Conservation (phyloP, 2,329 filamentous ascomycete species). For the Rugonectria rugulosa region DNA sequence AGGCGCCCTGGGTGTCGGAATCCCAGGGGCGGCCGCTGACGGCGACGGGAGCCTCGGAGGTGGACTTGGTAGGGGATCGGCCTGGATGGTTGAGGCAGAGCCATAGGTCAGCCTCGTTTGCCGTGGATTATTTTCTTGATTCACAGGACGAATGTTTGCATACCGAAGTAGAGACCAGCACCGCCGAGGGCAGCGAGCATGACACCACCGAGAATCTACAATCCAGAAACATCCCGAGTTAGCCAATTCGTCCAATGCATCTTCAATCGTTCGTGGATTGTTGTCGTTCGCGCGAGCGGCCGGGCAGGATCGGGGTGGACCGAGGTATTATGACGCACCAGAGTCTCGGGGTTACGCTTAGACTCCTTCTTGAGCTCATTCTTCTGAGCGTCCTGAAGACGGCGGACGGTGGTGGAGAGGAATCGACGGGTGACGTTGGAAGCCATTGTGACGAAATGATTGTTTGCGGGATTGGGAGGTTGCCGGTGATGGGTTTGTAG, state of each 20-base stretch:
- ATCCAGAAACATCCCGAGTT: conserved; percentile 21
- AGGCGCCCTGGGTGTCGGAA: conserved; percentile 69
- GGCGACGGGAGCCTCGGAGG: conserved; percentile 79
- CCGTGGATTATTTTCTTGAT: conserved; percentile 28
- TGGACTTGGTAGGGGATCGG: conserved; percentile 83
- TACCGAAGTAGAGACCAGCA: conserved; percentile 90
- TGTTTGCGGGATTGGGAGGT: conserved; percentile 18
- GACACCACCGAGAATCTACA: conserved; percentile 86
- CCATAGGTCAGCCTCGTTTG: conserved; percentile 19
- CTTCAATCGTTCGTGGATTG: conserved; percentile 4
- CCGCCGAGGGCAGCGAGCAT: conserved; percentile 89
- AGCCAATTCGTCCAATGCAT: conserved; percentile 17
- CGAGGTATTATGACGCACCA: conserved; percentile 51
- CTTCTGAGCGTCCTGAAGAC: conserved; percentile 55
- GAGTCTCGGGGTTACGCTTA: conserved; percentile 60
- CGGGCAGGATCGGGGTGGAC: conserved; percentile 22
- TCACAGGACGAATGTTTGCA: conserved; percentile 28
- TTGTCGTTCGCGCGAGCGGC: neutral
- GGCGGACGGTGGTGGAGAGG: conserved; percentile 62
- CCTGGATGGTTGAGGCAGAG: conserved; percentile 54
- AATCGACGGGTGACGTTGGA: conserved; percentile 64
- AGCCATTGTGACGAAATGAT: conserved; percentile 56
- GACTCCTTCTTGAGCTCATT: conserved; percentile 63
- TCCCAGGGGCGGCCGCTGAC: conserved; percentile 95
- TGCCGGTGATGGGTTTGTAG: conserved; percentile 28